Base-by-base conservation (phyloP, 1,139 yeast genomes). In the Yamadazyma siamensis region DNA sequence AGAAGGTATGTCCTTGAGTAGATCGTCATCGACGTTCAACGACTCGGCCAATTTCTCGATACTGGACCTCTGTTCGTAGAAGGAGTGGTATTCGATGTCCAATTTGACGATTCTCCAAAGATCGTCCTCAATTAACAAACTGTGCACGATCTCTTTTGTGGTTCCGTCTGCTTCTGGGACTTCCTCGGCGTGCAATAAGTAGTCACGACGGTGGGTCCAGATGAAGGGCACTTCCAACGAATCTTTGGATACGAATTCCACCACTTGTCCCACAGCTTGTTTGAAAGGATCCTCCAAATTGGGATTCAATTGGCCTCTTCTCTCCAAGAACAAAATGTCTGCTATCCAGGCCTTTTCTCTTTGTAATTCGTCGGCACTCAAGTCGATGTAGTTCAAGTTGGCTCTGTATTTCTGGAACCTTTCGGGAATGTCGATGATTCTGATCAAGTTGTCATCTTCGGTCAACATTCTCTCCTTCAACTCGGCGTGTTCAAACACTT, bases 151-250 rank as follows among this genome's bases (percentile, higher is more conserved):
- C 29, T 66, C 64, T 27, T 55, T 59, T 13, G 51, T 38, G 8
- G 46, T 42, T 0, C 74, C 75, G 27, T 74, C 76, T 6, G 75
- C 74, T 28, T 61, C 65, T 18, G 45, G 43, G 6, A 66, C 68
- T 33, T 76, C 80, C 46, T 75, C 81, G 9, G 85, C 73, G 44
- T 67, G 66, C 32, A 83, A 65, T 22, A 87, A 67, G 52, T 84
- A 88, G 56, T 91, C 97, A 56, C 94, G 83, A 54, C 97, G 84
- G 51, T 88, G 95, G 21, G 89, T 82, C 86, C 95, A 89, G 38
- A 91, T 88, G 51, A 88, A 86, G n/a, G 98, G 97, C 4, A 91
- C 95, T 53, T 91, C 99, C 40, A 82, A 71, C 33, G 81, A 71
- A 31, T 88, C 95, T 44, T 77, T 79, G 9, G 88, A 71, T 21